Evolutionary conservation across 805 yeast species (phyloP).

Genomic region (Tetrapisispora nanseiensis): DNA sequence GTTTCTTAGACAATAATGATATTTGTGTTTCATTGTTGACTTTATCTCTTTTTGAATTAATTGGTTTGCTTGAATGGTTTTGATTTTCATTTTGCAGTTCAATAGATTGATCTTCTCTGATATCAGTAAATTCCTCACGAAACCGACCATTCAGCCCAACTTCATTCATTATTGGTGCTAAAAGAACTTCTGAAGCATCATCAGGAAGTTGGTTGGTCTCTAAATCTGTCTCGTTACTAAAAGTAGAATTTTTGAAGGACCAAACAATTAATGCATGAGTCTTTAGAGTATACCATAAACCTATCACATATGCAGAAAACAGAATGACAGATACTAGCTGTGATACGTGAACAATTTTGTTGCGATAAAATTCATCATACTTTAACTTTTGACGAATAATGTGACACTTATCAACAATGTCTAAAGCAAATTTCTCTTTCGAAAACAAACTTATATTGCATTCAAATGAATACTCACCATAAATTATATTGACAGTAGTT

Average conservation of each 20-base stretch:
- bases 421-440: background rate
- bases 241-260: constrained; percentile 25
- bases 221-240: constrained; percentile 32
- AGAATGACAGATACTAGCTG: constrained; percentile 68
- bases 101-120: too few species aligned
- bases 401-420: constrained; percentile 36
- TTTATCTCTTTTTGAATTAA: background rate
- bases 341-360: constrained; percentile 73
- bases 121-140: too few species aligned
- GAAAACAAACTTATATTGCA: background rate
- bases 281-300: constrained; percentile 83
- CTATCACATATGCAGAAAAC: constrained; percentile 76
- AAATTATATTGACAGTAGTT: constrained; percentile 76
- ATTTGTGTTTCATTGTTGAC: constrained; percentile 22
- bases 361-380: constrained; percentile 53
- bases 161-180: constrained; percentile 59
- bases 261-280: constrained; percentile 96
- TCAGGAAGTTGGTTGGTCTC: constrained; percentile 30
- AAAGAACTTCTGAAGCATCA: background rate
- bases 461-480: constrained; percentile 39
- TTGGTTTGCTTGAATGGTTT: background rate
- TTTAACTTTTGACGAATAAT: constrained; percentile 58
- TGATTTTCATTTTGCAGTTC: too few species aligned
- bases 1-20: constrained; percentile 88
- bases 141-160: background rate